Percentiles rank a stretch among this genome's conserved stretches.
These are phyloP conservation scores for Cynanchum wilfordii DNA, from an alignment of 257 asterid genomes.

Conservation along the genomic window DNA sequence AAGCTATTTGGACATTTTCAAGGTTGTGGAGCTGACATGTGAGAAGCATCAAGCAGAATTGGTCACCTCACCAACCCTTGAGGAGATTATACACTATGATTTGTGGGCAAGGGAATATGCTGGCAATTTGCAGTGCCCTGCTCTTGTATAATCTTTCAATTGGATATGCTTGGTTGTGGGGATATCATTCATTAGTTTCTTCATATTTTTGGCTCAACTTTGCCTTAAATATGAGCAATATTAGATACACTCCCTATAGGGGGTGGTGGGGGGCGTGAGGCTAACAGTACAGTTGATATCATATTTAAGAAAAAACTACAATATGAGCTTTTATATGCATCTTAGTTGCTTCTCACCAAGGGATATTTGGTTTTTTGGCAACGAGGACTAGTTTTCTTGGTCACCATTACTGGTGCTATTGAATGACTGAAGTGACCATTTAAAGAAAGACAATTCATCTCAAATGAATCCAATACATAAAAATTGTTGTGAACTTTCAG, in stretches of 20 bases:
- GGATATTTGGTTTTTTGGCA: too few species aligned
- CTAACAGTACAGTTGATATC: conserved; percentile 12
- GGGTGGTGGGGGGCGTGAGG: neutral
- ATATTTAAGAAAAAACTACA: conserved; percentile 20
- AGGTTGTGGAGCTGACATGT: conserved; percentile 90
- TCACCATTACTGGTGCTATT: neutral
- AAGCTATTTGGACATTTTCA: conserved; percentile 80
- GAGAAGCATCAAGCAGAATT: conserved; percentile 62
- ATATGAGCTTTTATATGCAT: conserved; percentile 9
- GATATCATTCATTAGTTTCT: neutral
- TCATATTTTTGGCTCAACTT: neutral
- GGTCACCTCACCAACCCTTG: conserved; percentile 65
- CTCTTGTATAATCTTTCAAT: too few species aligned
- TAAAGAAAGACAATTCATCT: neutral
- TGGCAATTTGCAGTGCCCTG: conserved; percentile 55
- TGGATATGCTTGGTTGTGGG: neutral
- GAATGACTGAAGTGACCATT: neutral
- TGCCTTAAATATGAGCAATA: conserved; percentile 4
- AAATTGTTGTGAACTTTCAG: neutral
- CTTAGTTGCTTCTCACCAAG: too few species aligned
- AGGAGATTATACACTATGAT: conserved; percentile 88
- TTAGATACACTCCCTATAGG: neutral
- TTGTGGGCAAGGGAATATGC: conserved; percentile 94
- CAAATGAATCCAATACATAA: neutral
- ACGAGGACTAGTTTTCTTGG: neutral